These are phyloP conservation scores for Alternaria sp. DNA, from an alignment of 2,329 filamentous ascomycete genomes.

Conservation along the genomic window DNA sequence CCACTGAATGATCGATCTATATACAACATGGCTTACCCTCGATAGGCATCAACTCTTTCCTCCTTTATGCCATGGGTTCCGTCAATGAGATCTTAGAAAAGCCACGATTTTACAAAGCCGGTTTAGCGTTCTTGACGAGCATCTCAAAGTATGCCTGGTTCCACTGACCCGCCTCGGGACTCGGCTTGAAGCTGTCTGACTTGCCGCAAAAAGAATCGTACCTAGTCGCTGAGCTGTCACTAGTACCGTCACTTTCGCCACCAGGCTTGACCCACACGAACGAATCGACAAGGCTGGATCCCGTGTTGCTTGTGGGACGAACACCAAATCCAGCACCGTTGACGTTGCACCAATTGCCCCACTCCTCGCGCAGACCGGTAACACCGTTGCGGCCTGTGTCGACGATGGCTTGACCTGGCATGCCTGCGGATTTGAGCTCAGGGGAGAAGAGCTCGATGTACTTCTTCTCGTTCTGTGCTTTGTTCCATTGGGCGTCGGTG, in stretches of 20 bases:
- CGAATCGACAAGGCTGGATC: slow-evolving; percentile 66
- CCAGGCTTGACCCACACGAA: slow-evolving; percentile 79
- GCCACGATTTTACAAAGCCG: slow-evolving; percentile 39
- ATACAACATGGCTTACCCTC: slow-evolving; percentile 7
- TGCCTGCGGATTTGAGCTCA: slow-evolving; percentile 58
- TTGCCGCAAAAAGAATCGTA: slow-evolving; percentile 68
- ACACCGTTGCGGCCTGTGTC: slow-evolving; percentile 68
- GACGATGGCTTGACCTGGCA: slow-evolving; percentile 64
- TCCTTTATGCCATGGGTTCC: not conserved
- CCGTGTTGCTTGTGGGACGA: slow-evolving; percentile 68
- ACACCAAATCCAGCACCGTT: slow-evolving; percentile 70
- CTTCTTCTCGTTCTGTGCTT: slow-evolving; percentile 62
- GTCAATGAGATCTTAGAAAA: not conserved
- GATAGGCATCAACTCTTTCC: not conserved
- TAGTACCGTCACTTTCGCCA: slow-evolving; percentile 62
- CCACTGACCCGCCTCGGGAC: slow-evolving; percentile 75
- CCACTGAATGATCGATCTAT: slow-evolving; percentile 15
- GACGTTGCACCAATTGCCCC: slow-evolving; percentile 76
- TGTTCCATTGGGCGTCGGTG: slow-evolving; percentile 50
- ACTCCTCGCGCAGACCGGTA: slow-evolving; percentile 57
- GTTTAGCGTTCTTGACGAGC: slow-evolving; percentile 51
- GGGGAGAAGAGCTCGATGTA: slow-evolving; percentile 63
- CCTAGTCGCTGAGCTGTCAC: slow-evolving; percentile 54
- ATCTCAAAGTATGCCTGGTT: slow-evolving; percentile 61
- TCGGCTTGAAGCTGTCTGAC: slow-evolving; percentile 66